Evolutionary conservation across 1,139 yeast species (phyloP).

Genomic region (Saccharomyces pastorianus): DNA sequence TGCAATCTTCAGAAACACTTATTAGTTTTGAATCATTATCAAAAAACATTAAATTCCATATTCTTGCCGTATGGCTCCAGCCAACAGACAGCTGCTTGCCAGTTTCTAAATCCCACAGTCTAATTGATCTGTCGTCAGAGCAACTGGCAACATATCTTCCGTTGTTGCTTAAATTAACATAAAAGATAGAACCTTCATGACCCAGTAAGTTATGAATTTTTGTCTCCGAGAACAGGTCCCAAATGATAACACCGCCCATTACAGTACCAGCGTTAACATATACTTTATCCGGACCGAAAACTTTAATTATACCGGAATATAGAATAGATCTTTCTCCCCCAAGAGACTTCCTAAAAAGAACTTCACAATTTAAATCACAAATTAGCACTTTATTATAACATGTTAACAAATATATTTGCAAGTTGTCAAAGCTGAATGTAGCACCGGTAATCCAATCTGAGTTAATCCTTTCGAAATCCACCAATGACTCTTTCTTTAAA

Average conservation of each 20-base stretch:
- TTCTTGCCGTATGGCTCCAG: slow-evolving; percentile 95
- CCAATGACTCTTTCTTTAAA: slow-evolving; percentile 17
- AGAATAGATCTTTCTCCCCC: slow-evolving; percentile 74
- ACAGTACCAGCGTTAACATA: slow-evolving; percentile 85
- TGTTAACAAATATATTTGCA: slow-evolving; percentile 48
- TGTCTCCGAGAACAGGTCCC: slow-evolving; percentile 48
- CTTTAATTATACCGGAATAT: slow-evolving; percentile 72
- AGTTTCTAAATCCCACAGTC: slow-evolving; percentile 53
- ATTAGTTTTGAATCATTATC: slow-evolving; percentile 35
- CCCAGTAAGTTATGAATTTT: slow-evolving; percentile 52
- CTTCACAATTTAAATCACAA: slow-evolving; percentile 34
- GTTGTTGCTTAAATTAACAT: slow-evolving; percentile 52
- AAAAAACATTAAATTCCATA: slow-evolving; percentile 72
- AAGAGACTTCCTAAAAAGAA: slow-evolving; percentile 36
- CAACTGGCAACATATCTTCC: slow-evolving; percentile 64
- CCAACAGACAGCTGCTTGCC: slow-evolving; percentile 66
- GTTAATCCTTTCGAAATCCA: slow-evolving; percentile 40
- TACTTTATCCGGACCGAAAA: slow-evolving; percentile 37
- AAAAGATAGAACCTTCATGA: slow-evolving; percentile 90
- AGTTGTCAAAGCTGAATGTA: slow-evolving; percentile 39
- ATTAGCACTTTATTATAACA: slow-evolving; percentile 70
- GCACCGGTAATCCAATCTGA: slow-evolving; percentile 74
- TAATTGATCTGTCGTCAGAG: slow-evolving; percentile 87
- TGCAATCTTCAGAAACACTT: slow-evolving; percentile 84
- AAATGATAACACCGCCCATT: slow-evolving; percentile 74